phyloP scores from a whole-genome alignment of 306 rosid species.

The Acacia crassicarpa region DNA sequence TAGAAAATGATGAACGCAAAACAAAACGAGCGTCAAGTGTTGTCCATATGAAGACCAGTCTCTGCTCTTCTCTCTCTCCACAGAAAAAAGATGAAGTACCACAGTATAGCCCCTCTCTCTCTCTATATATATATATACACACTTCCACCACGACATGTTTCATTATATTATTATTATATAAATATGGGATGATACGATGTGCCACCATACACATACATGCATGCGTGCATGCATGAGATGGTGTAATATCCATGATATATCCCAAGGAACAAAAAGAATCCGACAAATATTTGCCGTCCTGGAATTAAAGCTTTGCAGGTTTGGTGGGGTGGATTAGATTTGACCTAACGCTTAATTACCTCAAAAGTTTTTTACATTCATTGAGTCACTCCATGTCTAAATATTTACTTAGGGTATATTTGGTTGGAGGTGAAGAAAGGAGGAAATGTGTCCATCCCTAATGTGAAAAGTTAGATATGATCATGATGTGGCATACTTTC shows the following conservation, averaged over 20 bases:
- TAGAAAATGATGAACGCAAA: not conserved
- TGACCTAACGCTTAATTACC: not conserved
- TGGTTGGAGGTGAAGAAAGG: too few relatives aligned
- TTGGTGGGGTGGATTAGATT: constrained; percentile 2
- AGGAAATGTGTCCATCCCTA: too few relatives aligned
- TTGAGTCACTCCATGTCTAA: not conserved
- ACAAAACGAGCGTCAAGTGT: not conserved
- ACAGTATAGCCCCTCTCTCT: not conserved
- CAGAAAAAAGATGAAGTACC: not conserved
- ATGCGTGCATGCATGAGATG: not conserved
- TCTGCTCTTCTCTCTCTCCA: not conserved
- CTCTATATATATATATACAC: too few relatives aligned
- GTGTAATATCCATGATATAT: not conserved
- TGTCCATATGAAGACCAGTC: not conserved
- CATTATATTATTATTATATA: not conserved
- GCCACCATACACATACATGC: not conserved
- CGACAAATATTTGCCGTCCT: constrained; percentile 1
- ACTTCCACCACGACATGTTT: not conserved
- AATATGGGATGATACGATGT: not conserved
- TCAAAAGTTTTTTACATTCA: not conserved
- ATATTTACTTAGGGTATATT: not conserved
- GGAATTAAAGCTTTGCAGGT: not conserved
- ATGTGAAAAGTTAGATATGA: too few relatives aligned
- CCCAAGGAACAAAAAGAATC: not conserved
- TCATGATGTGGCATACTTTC: too few relatives aligned